A percentile compares a stretch with the other conserved stretches of the same genome.
Conservation (phyloP, 805 yeast species). For the Metschnikowia amazonensis region DNA sequence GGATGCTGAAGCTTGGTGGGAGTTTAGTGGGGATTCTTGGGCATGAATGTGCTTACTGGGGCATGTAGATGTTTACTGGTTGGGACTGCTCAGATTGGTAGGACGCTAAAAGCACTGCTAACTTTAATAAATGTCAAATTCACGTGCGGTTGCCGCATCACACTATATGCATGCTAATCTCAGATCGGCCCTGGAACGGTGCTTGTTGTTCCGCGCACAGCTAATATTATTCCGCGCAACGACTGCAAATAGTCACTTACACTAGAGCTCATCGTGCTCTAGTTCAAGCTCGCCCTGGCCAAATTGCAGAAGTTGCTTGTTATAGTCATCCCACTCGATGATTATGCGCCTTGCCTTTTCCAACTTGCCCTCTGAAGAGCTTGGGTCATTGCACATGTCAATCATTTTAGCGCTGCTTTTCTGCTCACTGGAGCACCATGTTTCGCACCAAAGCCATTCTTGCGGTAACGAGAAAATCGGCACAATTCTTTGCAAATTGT, state of each 20-base stretch:
- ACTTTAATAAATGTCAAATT: conserved; percentile 7
- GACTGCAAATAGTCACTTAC: neutral
- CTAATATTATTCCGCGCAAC: neutral
- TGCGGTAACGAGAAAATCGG: conserved; percentile 72
- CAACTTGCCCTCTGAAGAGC: conserved; percentile 74
- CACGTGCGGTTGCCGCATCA: conserved; percentile 13
- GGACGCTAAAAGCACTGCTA: too few species aligned
- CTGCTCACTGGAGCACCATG: conserved; percentile 76
- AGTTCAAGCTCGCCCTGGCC: conserved; percentile 6
- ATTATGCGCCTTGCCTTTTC: conserved; percentile 72
- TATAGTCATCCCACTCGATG: conserved; percentile 74
- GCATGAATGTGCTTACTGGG: too few species aligned
- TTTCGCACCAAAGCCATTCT: conserved; percentile 92
- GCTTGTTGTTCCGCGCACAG: too few species aligned
- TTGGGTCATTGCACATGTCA: conserved; percentile 80
- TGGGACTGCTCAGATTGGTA: too few species aligned
- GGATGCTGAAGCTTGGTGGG: too few species aligned
- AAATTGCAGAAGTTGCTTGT: conserved; percentile 42
- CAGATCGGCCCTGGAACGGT: neutral
- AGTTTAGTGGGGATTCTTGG: too few species aligned
- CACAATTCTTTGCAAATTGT: conserved; percentile 66
- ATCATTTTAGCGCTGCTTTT: conserved; percentile 66
- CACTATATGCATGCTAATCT: conserved; percentile 7
- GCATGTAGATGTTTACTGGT: too few species aligned
- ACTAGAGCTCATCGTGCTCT: conserved; percentile 17